Evolutionary conservation across 441 rosid genomes (phyloP).

Genomic region (Euphorbia schlechtendalii): DNA sequence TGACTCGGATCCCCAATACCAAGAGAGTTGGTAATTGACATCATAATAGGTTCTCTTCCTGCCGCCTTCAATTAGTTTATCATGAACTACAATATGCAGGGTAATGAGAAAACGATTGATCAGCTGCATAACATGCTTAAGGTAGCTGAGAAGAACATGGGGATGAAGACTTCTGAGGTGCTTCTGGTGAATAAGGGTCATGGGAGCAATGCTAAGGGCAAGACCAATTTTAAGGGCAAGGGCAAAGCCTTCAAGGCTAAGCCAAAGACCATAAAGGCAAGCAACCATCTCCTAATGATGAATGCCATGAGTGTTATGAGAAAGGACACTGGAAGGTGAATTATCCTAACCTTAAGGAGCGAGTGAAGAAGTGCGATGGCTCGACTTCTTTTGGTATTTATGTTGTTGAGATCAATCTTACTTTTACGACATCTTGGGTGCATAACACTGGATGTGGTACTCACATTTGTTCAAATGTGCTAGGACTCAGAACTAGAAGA

Average conservation of each 20-base stretch:
- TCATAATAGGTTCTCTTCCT: background rate
- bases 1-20: background rate
- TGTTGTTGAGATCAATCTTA: background rate
- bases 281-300: too few species aligned
- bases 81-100: too few species aligned
- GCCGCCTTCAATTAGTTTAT: background rate
- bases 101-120: background rate
- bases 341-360: background rate
- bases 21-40: background rate
- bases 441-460: background rate
- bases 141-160: background rate
- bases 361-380: background rate
- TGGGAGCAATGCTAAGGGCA: too few species aligned
- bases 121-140: background rate
- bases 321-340: background rate
- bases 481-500: background rate
- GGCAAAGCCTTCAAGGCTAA: too few species aligned
- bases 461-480: background rate
- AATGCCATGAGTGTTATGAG: background rate
- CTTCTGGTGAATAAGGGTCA: too few species aligned
- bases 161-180: background rate
- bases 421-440: background rate
- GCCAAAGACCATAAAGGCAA: too few species aligned
- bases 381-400: background rate
- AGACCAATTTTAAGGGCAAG: too few species aligned